Percentiles rank a stretch among this genome's conserved stretches.
Conservation (phyloP, 1,284 basidiomycete genomes). For the Afroboletus lepidellus region DNA sequence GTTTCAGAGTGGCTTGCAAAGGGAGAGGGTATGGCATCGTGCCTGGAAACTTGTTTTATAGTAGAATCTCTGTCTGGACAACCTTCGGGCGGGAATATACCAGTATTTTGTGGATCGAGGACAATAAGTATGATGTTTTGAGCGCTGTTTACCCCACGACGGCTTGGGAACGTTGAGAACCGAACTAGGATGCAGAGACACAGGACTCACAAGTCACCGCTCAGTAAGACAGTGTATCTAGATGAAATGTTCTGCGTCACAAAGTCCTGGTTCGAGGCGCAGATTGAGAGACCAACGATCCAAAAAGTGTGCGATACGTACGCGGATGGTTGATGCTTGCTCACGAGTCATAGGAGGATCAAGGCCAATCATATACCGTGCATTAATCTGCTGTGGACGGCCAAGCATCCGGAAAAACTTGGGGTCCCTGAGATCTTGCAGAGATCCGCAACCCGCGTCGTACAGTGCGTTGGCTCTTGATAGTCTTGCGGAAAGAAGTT, state of each 20-base stretch:
- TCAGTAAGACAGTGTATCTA: slow-evolving; percentile 45
- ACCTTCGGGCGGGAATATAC: slow-evolving; percentile 36
- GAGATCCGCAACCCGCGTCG: slow-evolving; percentile 46
- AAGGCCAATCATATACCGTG: slow-evolving; percentile 42
- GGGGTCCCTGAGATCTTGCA: slow-evolving; percentile 42
- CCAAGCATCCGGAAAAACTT: slow-evolving; percentile 39
- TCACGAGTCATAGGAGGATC: slow-evolving; percentile 34
- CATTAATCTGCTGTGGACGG: slow-evolving; percentile 35
- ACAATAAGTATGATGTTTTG: slow-evolving; percentile 43
- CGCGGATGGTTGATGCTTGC: slow-evolving; percentile 44
- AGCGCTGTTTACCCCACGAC: slow-evolving; percentile 39
- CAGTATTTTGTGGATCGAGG: slow-evolving; percentile 42
- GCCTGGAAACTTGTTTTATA: slow-evolving; percentile 9
- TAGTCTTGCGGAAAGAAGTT: slow-evolving; percentile 25
- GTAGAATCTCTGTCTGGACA: slow-evolving; percentile 20
- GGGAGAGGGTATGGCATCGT: slow-evolving; percentile 9
- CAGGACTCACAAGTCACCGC: slow-evolving; percentile 50
- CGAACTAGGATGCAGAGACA: slow-evolving; percentile 8
- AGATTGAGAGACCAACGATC: background rate
- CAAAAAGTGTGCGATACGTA: slow-evolving; percentile 27
- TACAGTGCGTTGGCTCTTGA: slow-evolving; percentile 43
- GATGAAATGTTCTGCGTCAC: slow-evolving; percentile 43
- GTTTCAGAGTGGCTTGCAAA: slow-evolving; percentile 15
- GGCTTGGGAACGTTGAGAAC: slow-evolving; percentile 34
- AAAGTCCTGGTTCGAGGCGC: slow-evolving; percentile 38